These are phyloP conservation scores for Colletotrichum chrysophilum DNA, from an alignment of 2,329 filamentous ascomycete genomes.

Conservation along the genomic window DNA sequence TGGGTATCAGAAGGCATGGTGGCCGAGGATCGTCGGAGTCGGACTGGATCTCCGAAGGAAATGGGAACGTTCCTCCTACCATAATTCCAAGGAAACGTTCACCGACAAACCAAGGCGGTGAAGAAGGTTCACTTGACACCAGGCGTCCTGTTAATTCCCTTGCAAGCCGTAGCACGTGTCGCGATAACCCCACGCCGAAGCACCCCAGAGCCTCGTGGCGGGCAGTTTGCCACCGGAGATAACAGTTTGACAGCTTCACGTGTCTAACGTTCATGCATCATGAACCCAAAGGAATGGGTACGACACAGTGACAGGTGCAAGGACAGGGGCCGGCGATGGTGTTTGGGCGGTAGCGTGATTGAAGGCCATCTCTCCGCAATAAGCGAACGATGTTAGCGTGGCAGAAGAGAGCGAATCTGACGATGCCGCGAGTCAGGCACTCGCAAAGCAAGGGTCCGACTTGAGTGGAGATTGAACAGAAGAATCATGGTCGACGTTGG, in stretches of 20 bases:
- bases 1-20: not conserved
- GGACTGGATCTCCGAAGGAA: not conserved
- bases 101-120: not conserved
- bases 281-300: not conserved
- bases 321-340: not conserved
- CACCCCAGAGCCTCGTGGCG: not conserved
- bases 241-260: not conserved
- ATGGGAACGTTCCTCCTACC: not conserved
- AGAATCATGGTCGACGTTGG: not conserved
- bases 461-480: not conserved
- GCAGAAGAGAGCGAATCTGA: not conserved
- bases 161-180: not conserved
- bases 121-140: not conserved
- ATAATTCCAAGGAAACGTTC: not conserved
- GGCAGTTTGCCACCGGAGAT: not conserved
- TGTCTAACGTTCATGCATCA: not conserved
- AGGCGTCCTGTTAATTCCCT: not conserved
- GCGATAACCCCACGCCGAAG: not conserved
- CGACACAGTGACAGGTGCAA: not conserved
- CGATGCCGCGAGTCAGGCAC: constrained; percentile 9
- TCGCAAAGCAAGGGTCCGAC: not conserved
- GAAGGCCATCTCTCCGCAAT: not conserved
- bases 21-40: not conserved
- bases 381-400: constrained; percentile 1
- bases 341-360: not conserved